Conservation (phyloP, 768 basidiomycete genomes). For the Mrakia blollopis region DNA sequence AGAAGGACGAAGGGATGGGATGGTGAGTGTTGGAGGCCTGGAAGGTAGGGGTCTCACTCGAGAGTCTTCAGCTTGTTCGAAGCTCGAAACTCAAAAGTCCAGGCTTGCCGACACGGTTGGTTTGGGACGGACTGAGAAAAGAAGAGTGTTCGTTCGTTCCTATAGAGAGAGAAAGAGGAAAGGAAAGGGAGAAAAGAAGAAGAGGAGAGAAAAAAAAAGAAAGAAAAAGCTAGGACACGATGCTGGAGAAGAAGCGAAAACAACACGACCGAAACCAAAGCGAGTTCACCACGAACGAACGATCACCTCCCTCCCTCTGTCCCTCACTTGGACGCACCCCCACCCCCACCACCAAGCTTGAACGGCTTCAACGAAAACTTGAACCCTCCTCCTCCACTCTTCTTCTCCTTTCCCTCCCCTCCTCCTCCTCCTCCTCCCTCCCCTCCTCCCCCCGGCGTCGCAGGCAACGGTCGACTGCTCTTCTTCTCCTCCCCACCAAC, state of each 20-base stretch:
- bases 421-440: neutral
- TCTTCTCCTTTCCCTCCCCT: neutral
- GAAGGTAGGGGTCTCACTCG: no score
- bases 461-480: neutral
- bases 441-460: neutral
- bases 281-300: neutral
- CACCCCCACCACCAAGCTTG: conserved; percentile 23
- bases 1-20: no score
- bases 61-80: no score
- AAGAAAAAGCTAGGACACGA: neutral
- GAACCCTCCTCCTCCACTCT: conserved; percentile 15
- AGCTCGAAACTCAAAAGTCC: no score
- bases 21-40: no score
- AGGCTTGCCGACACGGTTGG: no score
- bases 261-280: neutral
- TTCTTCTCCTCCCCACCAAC: neutral
- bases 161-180: no score
- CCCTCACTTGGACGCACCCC: neutral
- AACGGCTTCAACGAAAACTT: conserved; percentile 28
- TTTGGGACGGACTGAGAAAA: no score
- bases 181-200: neutral
- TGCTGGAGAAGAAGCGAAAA: neutral
- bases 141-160: no score
- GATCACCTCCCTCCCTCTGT: neutral
- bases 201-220: neutral